Conservation (phyloP, 768 basidiomycete genomes). For the Xerocomellus intermedius region DNA sequence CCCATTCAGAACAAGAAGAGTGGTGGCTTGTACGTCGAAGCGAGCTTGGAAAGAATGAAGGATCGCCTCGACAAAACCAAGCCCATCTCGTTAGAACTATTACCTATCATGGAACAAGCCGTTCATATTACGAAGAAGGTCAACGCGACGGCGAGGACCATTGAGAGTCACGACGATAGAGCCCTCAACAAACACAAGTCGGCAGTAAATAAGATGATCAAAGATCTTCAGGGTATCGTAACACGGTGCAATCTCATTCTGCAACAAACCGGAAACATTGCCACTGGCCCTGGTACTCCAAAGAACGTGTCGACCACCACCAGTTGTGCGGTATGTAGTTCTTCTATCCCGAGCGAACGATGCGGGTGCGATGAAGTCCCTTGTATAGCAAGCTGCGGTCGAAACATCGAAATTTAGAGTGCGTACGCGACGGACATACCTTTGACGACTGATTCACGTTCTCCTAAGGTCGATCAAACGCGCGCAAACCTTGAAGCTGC, state of each 20-base stretch:
- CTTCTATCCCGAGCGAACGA: neutral
- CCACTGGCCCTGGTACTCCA: slow-evolving; percentile 17
- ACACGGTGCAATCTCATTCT: slow-evolving; percentile 21
- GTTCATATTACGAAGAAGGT: neutral
- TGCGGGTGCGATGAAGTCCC: neutral
- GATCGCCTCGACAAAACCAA: slow-evolving; percentile 13
- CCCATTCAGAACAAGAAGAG: slow-evolving; percentile 7
- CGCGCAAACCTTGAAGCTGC: slow-evolving; percentile 20
- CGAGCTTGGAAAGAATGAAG: slow-evolving; percentile 11
- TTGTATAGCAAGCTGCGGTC: slow-evolving; percentile 10
- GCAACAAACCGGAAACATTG: slow-evolving; percentile 13
- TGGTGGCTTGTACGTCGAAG: slow-evolving; percentile 16
- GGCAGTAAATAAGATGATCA: slow-evolving; percentile 14
- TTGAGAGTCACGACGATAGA: slow-evolving; percentile 1
- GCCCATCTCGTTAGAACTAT: slow-evolving; percentile 12
- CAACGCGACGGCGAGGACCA: slow-evolving; percentile 6
- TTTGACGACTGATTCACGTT: neutral
- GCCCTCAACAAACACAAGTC: slow-evolving; percentile 5
- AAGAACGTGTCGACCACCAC: slow-evolving; percentile 1
- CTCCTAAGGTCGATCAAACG: slow-evolving; percentile 18
- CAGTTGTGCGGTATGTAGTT: slow-evolving; percentile 1
- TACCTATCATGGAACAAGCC: slow-evolving; percentile 9
- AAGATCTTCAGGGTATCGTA: slow-evolving; percentile 11
- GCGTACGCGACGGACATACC: neutral
- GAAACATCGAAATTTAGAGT: slow-evolving; percentile 13